Base-by-base conservation (phyloP, 768 basidiomycete genomes). In the Russula brevipes region DNA sequence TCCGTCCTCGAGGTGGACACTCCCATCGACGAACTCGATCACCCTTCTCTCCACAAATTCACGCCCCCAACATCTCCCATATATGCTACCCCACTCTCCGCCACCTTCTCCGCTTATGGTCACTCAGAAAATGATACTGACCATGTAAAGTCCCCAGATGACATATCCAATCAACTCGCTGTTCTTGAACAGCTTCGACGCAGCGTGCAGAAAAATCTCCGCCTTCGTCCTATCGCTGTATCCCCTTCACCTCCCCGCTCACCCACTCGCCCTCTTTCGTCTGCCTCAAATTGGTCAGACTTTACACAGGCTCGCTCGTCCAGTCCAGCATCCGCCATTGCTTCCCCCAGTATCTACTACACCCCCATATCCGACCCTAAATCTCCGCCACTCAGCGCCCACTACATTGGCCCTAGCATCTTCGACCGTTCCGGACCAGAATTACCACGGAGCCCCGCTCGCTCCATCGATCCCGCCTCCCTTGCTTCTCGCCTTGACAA, bases 171-270 rank as follows among this genome's bases (percentile, higher is more conserved):
- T 65, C 88, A 87, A 63, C 78, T 92, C 44, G 84, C 80, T 12
- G 81, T 80, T 58, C 82, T 93, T 44, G 86, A 88, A 61, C 76
- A 81, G 68, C 79, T 93, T 8, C 82, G 91, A 39, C 80, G 81
- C 67, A 88, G 78, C 68, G 87, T 93, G 2, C 83, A 86, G 74
- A 80, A 84, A 73, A 93, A 93, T 68, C 81, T 93, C 42, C 85
- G 84, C 61, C 79, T 93, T 41, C 82, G 91, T 24, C 91, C 91
- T 35, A 87, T 93, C 60, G 82, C 84, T 54, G 86, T 86, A 30
- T 65, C 58, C 33, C 71, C 58, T n/a, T 65, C 53, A 11, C 69
- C 63, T n/a, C 67, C 64, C 16, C 68, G 67, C 41, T 64, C 68
- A 17, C 69, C 69, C 31, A 68, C 65, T 19, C 70, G 66, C 16